Evolutionary conservation across 805 yeast genomes (phyloP), one percentile per base, ranked within the genome.

Genomic region (Kodamaea nitidulidarum): DNA sequence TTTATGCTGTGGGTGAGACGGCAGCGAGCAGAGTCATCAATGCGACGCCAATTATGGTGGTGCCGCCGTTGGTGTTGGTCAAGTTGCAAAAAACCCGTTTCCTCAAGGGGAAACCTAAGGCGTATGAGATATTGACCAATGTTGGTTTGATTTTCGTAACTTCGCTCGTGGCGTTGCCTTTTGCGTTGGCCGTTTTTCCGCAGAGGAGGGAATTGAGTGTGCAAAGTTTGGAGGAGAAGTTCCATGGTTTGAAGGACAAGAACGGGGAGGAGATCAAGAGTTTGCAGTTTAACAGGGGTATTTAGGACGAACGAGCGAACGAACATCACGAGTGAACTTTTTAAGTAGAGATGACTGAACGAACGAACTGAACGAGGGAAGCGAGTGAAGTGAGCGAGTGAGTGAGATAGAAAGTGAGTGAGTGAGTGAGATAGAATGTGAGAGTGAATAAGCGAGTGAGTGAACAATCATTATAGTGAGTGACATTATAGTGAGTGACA

Each of bases 11-110:
- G 33, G 96, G 95, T 16, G 98, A 93, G 63, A 93, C 99, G 8
- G 98, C 97, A 2, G 80, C 90, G 22, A 85, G 95, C 32, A 73
- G 99, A 57, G 96, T 93, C 32, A 84, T 91, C 50, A 93, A 88
- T 54, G 97, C 98, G 12, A 85, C 98, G 0, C 99, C 99, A 14
- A 76, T 93, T 52, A 93, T 93, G 99, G 98, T 86, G 15, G 61
- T 93, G 4, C 98, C 99, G 1, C 97, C 99, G 2, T 72, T 93
- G 52, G 55, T 87, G 18, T 72, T 93, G 31, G 88, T 88, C 33
- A 77, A 72, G 58, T 68, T 93, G 47, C 97, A 93, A 65, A 76
- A 74, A 48, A 72, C 65, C 7, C 50, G 81, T 1, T 55, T 81
- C 12, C 70, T 90, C 46, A 80, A 76, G 54, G 84, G 85, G 24